A percentile compares a stretch with the other conserved stretches of the same genome.
Conservation (phyloP, 1,284 basidiomycete species). For the Puccinia coronata region DNA sequence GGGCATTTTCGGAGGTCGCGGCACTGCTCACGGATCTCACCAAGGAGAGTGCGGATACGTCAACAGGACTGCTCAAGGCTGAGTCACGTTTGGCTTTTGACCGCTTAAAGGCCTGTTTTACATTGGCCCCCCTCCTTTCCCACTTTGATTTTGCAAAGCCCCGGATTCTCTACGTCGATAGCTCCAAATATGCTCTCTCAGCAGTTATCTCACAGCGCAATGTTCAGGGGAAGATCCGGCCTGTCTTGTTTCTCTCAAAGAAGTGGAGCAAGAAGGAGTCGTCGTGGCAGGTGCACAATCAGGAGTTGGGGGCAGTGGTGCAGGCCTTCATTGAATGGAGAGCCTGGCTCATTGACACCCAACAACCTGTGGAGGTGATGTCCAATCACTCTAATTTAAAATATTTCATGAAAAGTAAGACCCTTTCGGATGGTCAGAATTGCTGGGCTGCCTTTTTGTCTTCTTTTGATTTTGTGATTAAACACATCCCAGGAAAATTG, state of each 20-base stretch:
- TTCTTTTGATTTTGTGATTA: background rate
- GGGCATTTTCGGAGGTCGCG: background rate
- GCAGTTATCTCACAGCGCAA: no score
- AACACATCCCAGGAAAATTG: background rate
- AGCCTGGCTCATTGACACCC: slow-evolving; percentile 4
- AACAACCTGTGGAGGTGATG: background rate
- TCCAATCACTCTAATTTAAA: slow-evolving; percentile 25
- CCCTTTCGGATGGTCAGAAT: background rate
- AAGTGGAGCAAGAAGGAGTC: background rate
- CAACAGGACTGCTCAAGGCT: background rate
- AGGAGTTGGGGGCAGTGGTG: slow-evolving; percentile 20
- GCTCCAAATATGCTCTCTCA: no score
- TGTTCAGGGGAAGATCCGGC: background rate
- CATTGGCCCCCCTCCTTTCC: no score
- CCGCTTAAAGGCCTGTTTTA: background rate
- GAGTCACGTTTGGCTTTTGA: background rate
- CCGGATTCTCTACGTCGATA: background rate
- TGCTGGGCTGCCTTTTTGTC: slow-evolving; percentile 1
- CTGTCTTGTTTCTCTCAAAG: slow-evolving; percentile 5
- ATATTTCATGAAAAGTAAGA: background rate
- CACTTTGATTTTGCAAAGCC: slow-evolving; percentile 14
- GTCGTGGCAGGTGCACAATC: slow-evolving; percentile 1
- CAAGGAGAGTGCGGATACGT: background rate
- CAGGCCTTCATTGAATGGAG: slow-evolving; percentile 17
- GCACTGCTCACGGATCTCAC: background rate